phyloP scores from a whole-genome alignment of 2,329 filamentous ascomycete genomes.

The Exserohilum rostratum region DNA sequence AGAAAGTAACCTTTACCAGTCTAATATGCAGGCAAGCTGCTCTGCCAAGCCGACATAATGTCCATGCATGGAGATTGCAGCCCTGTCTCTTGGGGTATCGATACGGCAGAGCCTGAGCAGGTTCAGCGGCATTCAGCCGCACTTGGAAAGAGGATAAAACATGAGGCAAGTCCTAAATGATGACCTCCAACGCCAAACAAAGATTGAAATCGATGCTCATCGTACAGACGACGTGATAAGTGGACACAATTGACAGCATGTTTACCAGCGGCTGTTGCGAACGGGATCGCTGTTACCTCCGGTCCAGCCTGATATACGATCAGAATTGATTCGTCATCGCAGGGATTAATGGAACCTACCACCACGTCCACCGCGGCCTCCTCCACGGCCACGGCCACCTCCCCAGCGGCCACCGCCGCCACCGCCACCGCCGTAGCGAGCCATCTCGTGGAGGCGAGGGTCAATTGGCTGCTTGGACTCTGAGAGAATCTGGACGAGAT shows the following conservation, averaged over 20 bases:
- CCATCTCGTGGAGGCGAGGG: constrained; percentile 94
- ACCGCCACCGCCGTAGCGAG: constrained; percentile 85
- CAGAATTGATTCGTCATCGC: constrained; percentile 15
- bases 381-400: constrained; percentile 71
- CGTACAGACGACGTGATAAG: constrained; percentile 11
- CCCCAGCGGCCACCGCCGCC: constrained; percentile 73
- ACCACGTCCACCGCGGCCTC: constrained; percentile 64
- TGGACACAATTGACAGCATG: neutral
- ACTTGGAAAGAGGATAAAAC: constrained; percentile 10
- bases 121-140: constrained; percentile 12
- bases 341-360: constrained; percentile 38
- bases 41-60: constrained; percentile 10
- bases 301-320: constrained; percentile 40
- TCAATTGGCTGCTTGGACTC: constrained; percentile 99
- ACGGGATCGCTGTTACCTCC: constrained; percentile 49
- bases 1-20: constrained; percentile 35
- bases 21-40: constrained; percentile 28
- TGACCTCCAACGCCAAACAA: constrained; percentile 28
- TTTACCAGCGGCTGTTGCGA: constrained; percentile 51
- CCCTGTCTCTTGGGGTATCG: constrained; percentile 40
- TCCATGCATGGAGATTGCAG: constrained; percentile 21
- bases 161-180: constrained; percentile 21
- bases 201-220: constrained; percentile 15
- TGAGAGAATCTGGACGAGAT: constrained; percentile 88
- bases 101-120: constrained; percentile 26